A percentile compares a stretch with the other conserved stretches of the same genome.
Conservation (phyloP, 148 eudicot species). For the Hydrangea macrophylla region DNA sequence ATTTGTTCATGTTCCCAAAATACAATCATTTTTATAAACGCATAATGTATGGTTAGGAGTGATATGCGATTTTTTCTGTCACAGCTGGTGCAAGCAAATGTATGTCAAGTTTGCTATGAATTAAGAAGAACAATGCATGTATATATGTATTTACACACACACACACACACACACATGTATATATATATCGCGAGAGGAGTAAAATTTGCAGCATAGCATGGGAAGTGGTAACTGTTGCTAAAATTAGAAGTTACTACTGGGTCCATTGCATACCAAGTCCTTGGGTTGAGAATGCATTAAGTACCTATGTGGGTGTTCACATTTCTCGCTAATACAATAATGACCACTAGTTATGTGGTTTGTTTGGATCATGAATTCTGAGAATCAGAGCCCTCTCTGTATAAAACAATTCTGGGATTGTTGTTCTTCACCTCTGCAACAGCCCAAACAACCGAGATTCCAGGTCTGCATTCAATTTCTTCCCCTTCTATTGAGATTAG, state of each 20-base stretch:
- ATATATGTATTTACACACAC: too few species aligned
- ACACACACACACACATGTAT: too few species aligned
- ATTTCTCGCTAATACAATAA: conserved; percentile 13
- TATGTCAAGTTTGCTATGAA: too few species aligned
- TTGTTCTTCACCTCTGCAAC: conserved; percentile 6
- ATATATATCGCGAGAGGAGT: too few species aligned
- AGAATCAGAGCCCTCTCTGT: background rate
- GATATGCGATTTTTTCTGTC: too few species aligned
- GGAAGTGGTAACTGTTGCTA: background rate
- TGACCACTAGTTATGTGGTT: conserved; percentile 4
- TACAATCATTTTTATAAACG: too few species aligned
- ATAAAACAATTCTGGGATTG: conserved; percentile 10
- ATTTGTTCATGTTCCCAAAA: too few species aligned
- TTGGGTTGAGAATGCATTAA: background rate
- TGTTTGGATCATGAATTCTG: background rate
- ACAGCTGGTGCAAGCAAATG: too few species aligned
- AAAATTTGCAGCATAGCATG: background rate
- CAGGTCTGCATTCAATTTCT: conserved; percentile 1
- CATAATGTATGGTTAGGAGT: too few species aligned
- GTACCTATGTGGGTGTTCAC: conserved; percentile 14
- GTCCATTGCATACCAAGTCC: background rate
- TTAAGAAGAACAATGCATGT: too few species aligned
- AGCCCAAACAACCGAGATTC: conserved; percentile 1
- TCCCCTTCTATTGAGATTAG: too few species aligned
- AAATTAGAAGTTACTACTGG: background rate